Evolutionary conservation across 441 rosid species (phyloP), one percentile per base, ranked within the genome.

Genomic region (Syzygium syzygioides): DNA sequence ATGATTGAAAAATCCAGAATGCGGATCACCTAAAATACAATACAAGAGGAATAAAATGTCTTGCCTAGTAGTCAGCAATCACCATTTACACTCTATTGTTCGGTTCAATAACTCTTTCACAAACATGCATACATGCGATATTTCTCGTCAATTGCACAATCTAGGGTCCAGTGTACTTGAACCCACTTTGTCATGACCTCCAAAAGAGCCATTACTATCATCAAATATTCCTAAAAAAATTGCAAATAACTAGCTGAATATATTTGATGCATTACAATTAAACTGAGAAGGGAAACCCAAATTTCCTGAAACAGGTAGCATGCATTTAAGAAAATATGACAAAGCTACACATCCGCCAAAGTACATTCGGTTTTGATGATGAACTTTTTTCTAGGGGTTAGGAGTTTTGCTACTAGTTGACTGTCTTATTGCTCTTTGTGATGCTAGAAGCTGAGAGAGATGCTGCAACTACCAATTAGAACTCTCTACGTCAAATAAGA

Each of bases 401-500:
- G 83, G 83, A 76, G 83, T 76, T 41, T 23, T 37, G 68, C 52
- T 71, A 45, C n/a, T 76, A 76, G 83, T 76, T 76, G 83, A 3
- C n/a, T 76, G 83, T 76, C 18, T 76, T 7, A 41, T 76, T 76
- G 17, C 83, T 76, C 83, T 76, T 76, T 76, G 50, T 1, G 18
- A 76, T 76, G 52, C 83, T 1, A 7, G 52, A 76, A 76, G 83
- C n/a, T 23, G 83, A 0, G n/a, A 76, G 83, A 12, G 83, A 76
- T 41, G 52, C n/a, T 76, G 83, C 52, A 71, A 45, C 85, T 86
- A 85, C 85, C 54, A 88, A 91, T 86, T 87, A 68, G 86, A 85
- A 87, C 18, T 60, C 87, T 28, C 79, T 60, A 89, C 89, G n/a
- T 18, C 79, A 86, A 94, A 97, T 98, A 93, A 95, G 94, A 95